Conservation (phyloP, 1,284 basidiomycete species). For the Cystobasidiaceae sp. region DNA sequence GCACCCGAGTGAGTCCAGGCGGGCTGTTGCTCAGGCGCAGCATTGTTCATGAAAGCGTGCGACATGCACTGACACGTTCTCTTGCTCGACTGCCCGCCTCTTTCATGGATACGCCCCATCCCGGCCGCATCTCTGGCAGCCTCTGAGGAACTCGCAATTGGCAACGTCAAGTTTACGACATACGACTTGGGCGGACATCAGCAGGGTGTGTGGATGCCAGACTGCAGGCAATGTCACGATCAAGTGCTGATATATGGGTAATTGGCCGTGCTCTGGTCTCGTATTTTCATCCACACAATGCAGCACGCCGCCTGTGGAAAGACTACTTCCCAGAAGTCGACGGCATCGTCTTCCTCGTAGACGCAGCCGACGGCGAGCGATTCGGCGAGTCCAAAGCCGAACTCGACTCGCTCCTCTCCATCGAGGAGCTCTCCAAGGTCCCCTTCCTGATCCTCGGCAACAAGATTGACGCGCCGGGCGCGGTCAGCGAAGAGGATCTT, state of each 20-base stretch:
- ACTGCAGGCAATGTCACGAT: too few species aligned
- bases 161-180: constrained; percentile 98
- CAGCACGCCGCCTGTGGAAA: constrained; percentile 95
- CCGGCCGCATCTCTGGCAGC: too few species aligned
- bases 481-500: constrained; percentile 95
- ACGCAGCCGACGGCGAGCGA: constrained; percentile 92
- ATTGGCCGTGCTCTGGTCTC: neutral
- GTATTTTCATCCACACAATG: neutral
- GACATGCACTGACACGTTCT: neutral
- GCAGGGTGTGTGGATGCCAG: constrained; percentile 61
- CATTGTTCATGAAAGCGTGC: too few species aligned
- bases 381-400: constrained; percentile 95
- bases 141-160: constrained; percentile 97
- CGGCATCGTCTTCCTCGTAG: constrained; percentile 97
- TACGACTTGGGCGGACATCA: constrained; percentile 97
- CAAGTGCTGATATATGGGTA: too few species aligned
- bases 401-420: constrained; percentile 87
- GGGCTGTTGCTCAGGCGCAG: neutral
- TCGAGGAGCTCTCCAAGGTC: constrained; percentile 90
- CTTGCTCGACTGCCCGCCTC: too few species aligned
- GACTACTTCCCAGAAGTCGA: constrained; percentile 99
- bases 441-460: constrained; percentile 99
- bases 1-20: constrained; percentile 76
- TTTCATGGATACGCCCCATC: too few species aligned
- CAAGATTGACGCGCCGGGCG: constrained; percentile 98